A percentile compares a stretch with the other conserved stretches of the same genome.
phyloP scores from a whole-genome alignment of 257 asterid species.

The Cinchona pubescens region DNA sequence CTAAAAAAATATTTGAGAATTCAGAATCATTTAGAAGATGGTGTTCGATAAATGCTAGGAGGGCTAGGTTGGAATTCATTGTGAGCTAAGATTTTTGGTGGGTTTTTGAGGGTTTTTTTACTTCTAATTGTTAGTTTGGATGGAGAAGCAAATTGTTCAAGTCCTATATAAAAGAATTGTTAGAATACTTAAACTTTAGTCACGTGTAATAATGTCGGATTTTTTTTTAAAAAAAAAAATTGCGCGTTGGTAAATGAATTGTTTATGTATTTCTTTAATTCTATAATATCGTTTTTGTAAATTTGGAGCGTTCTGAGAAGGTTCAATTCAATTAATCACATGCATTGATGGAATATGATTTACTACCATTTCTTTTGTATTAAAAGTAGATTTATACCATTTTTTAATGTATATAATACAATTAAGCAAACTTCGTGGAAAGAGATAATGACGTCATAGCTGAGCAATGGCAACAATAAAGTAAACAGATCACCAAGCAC shows the following conservation, averaged over 20 bases:
- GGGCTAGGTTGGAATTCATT: conserved; percentile 9
- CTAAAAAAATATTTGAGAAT: not conserved
- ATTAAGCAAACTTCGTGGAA: not conserved
- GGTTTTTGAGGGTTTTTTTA: not conserved
- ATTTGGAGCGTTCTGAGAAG: not conserved
- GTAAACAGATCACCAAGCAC: too few species aligned
- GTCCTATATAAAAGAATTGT: not conserved
- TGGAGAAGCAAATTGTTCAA: not conserved
- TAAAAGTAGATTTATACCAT: not conserved
- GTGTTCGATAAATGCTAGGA: not conserved
- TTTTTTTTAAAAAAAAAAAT: too few species aligned
- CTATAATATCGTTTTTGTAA: not conserved
- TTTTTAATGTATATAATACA: too few species aligned
- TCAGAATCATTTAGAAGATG: not conserved
- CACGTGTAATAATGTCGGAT: not conserved
- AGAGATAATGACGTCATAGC: not conserved
- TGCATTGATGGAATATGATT: not conserved
- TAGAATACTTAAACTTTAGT: not conserved
- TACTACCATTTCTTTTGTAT: not conserved
- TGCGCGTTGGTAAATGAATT: not conserved
- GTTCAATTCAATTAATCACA: not conserved
- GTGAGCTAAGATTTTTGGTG: conserved; percentile 8
- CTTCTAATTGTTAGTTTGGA: not conserved
- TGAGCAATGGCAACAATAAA: not conserved
- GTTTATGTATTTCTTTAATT: not conserved